Percentiles rank a stretch among this genome's conserved stretches.
phyloP scores from a whole-genome alignment of 2,329 filamentous ascomycete species.

The Fusarium foetens region DNA sequence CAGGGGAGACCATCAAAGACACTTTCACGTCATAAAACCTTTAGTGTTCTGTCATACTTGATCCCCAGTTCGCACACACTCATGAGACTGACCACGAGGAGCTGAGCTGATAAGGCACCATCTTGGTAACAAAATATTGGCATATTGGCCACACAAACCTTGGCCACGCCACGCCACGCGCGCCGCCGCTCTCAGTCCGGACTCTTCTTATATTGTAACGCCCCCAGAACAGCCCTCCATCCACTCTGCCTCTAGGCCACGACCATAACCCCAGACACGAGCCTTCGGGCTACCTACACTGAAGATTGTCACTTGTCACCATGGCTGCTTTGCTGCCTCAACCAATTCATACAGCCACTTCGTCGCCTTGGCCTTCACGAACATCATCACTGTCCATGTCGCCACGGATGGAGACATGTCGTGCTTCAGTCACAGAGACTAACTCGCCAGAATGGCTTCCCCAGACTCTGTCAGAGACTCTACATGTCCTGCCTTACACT shows the following conservation, averaged over 20 bases:
- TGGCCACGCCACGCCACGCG: slow-evolving; percentile 35
- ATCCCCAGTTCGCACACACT: background rate
- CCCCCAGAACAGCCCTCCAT: slow-evolving; percentile 30
- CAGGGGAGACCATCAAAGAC: slow-evolving; percentile 30
- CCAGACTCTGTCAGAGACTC: slow-evolving; percentile 28
- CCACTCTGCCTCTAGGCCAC: slow-evolving; percentile 14
- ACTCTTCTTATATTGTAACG: slow-evolving; percentile 41
- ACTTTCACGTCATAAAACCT: slow-evolving; percentile 26
- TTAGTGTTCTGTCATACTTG: slow-evolving; percentile 18
- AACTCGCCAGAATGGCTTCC: slow-evolving; percentile 27
- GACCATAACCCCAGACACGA: slow-evolving; percentile 12
- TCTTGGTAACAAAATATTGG: slow-evolving; percentile 30
- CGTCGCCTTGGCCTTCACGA: slow-evolving; percentile 24
- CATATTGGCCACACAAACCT: slow-evolving; percentile 40
- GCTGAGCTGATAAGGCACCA: slow-evolving; percentile 28
- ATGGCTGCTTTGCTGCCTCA: slow-evolving; percentile 39
- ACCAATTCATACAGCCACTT: slow-evolving; percentile 22
- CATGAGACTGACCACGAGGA: slow-evolving; percentile 25
- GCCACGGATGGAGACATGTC: slow-evolving; percentile 22
- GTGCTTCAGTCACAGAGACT: slow-evolving; percentile 5
- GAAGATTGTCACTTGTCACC: background rate
- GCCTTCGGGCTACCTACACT: background rate
- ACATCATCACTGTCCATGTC: slow-evolving; percentile 28
- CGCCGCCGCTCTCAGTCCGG: slow-evolving; percentile 33
- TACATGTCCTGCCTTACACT: slow-evolving; percentile 55